Evolutionary conservation across 1,284 basidiomycete genomes (phyloP).

Genomic region (Marasmius tenuissimus): DNA sequence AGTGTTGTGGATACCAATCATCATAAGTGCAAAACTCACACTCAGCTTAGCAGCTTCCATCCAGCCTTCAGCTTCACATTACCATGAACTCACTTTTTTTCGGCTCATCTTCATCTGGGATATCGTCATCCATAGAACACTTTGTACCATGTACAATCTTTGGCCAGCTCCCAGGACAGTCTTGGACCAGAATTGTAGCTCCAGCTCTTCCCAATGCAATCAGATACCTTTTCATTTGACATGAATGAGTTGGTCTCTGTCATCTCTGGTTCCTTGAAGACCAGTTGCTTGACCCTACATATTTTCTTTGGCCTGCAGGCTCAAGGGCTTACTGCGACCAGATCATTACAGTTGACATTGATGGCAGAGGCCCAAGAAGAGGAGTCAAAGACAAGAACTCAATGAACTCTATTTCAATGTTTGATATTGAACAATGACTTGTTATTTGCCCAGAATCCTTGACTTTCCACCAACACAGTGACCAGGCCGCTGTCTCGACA

Average conservation of each 20-base stretch:
- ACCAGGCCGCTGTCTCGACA: too few relatives aligned
- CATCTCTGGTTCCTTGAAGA: conserved; percentile 35
- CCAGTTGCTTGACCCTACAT: conserved; percentile 59
- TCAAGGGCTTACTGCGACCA: too few relatives aligned
- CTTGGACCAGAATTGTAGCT: conserved; percentile 71
- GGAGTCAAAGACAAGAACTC: too few relatives aligned
- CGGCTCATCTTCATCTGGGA: conserved; percentile 38
- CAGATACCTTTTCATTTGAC: conserved; percentile 37
- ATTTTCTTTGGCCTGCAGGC: too few relatives aligned
- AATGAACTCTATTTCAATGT: too few relatives aligned
- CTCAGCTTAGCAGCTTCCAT: conserved; percentile 43
- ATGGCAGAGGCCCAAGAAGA: too few relatives aligned
- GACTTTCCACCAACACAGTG: too few relatives aligned
- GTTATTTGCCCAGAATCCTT: too few relatives aligned
- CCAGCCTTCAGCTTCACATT: conserved; percentile 41
- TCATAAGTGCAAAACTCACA: conserved; percentile 42
- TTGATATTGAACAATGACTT: too few relatives aligned
- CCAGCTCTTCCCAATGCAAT: conserved; percentile 61
- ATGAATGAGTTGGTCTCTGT: conserved; percentile 47
- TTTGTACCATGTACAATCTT: conserved; percentile 77
- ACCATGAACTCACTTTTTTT: conserved; percentile 57
- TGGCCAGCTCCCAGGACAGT: conserved; percentile 69
- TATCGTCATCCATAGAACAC: conserved; percentile 28
- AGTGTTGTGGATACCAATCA: not conserved
- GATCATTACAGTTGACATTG: too few relatives aligned